Conservation (phyloP, 2,329 filamentous ascomycete genomes). For the Claviceps pazoutovae region DNA sequence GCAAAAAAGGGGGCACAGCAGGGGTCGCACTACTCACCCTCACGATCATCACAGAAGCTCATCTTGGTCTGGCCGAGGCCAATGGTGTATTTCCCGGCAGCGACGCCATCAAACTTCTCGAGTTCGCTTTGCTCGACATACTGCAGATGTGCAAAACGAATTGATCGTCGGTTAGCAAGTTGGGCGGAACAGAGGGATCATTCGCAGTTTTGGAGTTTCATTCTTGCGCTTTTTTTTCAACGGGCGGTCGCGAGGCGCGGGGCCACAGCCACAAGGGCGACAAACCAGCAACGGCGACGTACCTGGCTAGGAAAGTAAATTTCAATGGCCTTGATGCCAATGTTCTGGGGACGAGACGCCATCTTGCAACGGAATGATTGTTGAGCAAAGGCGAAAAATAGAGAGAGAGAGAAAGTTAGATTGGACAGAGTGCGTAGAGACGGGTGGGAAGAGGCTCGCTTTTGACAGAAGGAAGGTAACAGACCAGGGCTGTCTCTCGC, state of each 20-base stretch:
- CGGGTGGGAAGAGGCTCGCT: conserved; percentile 5
- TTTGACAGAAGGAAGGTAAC: conserved; percentile 1
- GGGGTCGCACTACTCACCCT: conserved; percentile 42
- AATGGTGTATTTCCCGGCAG: conserved; percentile 77
- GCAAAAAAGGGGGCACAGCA: background rate
- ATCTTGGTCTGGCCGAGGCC: conserved; percentile 84
- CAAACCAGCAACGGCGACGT: conserved; percentile 18
- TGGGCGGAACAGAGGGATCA: conserved; percentile 8
- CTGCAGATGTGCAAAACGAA: conserved; percentile 27
- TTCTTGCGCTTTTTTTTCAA: background rate
- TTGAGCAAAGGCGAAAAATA: background rate
- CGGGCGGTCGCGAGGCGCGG: conserved; percentile 1
- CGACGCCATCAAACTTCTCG: conserved; percentile 76
- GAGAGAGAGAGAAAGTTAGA: background rate
- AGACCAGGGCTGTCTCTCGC: background rate
- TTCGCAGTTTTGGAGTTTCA: background rate
- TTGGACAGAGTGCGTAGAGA: background rate
- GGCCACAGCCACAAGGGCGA: background rate
- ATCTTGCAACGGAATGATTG: conserved; percentile 30
- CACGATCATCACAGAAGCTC: conserved; percentile 82
- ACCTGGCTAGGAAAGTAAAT: conserved; percentile 82
- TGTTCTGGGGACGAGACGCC: conserved; percentile 68
- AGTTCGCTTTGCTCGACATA: conserved; percentile 75
- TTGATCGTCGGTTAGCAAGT: conserved; percentile 13
- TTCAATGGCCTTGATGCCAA: conserved; percentile 88